Conservation (phyloP, 768 basidiomycete species). For the Peribolospora baueri region DNA sequence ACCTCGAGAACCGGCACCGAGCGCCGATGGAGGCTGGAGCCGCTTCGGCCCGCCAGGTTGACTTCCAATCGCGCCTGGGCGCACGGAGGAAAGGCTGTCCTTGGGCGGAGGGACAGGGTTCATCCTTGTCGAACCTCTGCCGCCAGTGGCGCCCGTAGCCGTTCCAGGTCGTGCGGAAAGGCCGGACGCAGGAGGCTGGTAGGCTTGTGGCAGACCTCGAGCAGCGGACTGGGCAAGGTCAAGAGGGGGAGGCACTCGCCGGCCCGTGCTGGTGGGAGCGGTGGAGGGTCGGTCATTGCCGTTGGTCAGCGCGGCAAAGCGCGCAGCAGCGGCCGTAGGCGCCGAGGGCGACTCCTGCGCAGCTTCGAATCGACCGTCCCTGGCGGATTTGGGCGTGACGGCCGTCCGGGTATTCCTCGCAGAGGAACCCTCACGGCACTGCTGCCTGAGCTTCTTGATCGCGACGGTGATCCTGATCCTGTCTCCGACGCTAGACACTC, state of each 20-base stretch:
- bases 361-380: neutral
- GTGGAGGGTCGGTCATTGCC: neutral
- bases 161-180: too few species aligned
- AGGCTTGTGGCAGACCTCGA: too few species aligned
- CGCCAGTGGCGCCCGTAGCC: too few species aligned
- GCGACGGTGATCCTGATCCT: conserved; percentile 63
- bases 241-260: conserved; percentile 9
- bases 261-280: neutral
- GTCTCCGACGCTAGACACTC: conserved; percentile 65
- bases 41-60: too few species aligned
- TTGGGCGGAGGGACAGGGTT: too few species aligned
- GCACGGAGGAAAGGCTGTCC: too few species aligned
- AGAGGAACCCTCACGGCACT: conserved; percentile 24
- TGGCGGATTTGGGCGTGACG: neutral
- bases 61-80: too few species aligned
- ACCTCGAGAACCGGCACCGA: too few species aligned
- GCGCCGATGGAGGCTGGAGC: too few species aligned
- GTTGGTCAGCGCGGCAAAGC: neutral
- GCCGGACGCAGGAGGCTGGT: too few species aligned
- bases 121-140: too few species aligned
- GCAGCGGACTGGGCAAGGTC: conserved; percentile 10
- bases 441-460: conserved; percentile 42
- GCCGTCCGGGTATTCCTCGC: conserved; percentile 2
- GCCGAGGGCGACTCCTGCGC: neutral
- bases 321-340: too few species aligned